Evolutionary conservation across 1,284 basidiomycete species (phyloP).

Genomic region (Marasmius tenuissimus): DNA sequence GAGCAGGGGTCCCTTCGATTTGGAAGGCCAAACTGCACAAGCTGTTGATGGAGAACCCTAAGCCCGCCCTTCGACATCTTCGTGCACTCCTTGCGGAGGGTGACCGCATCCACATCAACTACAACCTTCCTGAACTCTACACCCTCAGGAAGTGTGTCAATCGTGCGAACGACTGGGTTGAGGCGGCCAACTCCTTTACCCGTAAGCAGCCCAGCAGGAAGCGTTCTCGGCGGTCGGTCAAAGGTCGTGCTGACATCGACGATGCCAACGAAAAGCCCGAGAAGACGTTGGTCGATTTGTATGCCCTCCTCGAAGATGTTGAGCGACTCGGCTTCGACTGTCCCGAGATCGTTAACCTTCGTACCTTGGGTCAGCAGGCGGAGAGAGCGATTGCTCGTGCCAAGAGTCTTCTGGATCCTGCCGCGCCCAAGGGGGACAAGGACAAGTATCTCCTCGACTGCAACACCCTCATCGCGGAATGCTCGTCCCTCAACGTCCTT

Average conservation of each 20-base stretch:
- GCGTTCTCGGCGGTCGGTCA: constrained; percentile 58
- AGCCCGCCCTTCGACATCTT: constrained; percentile 75
- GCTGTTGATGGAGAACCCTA: constrained; percentile 64
- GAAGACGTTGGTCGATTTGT: constrained; percentile 65
- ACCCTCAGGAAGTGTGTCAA: constrained; percentile 78
- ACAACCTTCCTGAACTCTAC: constrained; percentile 70
- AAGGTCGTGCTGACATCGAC: constrained; percentile 54
- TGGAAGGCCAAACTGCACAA: constrained; percentile 78
- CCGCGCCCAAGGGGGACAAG: constrained; percentile 41
- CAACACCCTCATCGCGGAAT: constrained; percentile 65
- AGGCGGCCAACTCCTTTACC: constrained; percentile 70
- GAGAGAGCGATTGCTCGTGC: constrained; percentile 65
- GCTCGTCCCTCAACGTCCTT: constrained; percentile 75
- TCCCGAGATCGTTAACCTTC: constrained; percentile 66
- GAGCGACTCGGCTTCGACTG: constrained; percentile 79
- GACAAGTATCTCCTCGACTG: constrained; percentile 66
- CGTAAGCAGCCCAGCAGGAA: constrained; percentile 69
- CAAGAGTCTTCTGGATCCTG: constrained; percentile 44
- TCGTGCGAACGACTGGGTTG: constrained; percentile 84
- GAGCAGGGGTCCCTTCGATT: constrained; percentile 70
- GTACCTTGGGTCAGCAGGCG: constrained; percentile 59
- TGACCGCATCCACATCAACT: constrained; percentile 83
- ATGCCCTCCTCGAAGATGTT: constrained; percentile 68
- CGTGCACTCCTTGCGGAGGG: constrained; percentile 83
- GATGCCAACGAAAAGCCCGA: constrained; percentile 69